Percentiles rank a stretch among this genome's conserved stretches.
phyloP scores from a whole-genome alignment of 2,329 filamentous ascomycete genomes.

The Colletotrichum tofieldiae region DNA sequence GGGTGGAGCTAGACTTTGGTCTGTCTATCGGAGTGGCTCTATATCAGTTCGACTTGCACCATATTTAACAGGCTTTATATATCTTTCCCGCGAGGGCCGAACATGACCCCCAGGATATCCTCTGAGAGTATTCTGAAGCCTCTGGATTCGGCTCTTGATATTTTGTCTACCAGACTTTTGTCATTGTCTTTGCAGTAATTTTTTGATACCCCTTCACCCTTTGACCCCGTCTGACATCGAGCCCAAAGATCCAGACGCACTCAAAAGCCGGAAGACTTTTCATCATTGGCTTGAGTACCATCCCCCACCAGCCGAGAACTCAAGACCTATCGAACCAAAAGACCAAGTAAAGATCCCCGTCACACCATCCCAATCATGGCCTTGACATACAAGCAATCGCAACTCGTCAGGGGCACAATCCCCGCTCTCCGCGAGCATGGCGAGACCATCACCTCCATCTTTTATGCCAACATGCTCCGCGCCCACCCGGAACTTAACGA shows the following conservation, averaged over 20 bases:
- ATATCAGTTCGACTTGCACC: slow-evolving; percentile 2
- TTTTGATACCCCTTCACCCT: slow-evolving; percentile 27
- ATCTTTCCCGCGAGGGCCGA: slow-evolving; percentile 30
- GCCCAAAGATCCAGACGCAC: slow-evolving; percentile 15
- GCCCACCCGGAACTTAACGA: slow-evolving; percentile 78
- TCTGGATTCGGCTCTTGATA: slow-evolving; percentile 8
- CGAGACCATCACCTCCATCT: slow-evolving; percentile 77
- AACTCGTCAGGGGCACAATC: slow-evolving; percentile 79
- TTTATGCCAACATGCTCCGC: slow-evolving; percentile 79
- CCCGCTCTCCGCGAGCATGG: slow-evolving; percentile 79
- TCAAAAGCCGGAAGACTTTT: slow-evolving; percentile 9
- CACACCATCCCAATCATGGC: slow-evolving; percentile 48
- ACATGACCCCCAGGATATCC: neutral
- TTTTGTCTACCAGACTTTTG: slow-evolving; percentile 11
- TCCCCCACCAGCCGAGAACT: neutral
- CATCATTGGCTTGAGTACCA: neutral
- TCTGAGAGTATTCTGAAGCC: slow-evolving; percentile 4
- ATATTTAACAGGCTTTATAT: slow-evolving; percentile 11
- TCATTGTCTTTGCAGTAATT: slow-evolving; percentile 8
- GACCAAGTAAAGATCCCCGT: neutral
- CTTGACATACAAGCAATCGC: slow-evolving; percentile 70
- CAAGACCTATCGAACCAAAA: neutral
- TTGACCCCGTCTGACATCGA: neutral
- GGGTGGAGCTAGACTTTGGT: neutral
- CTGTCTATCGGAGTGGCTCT: slow-evolving; percentile 14